Conservation (phyloP, 2,329 filamentous ascomycete species). For the Septoria linicola region DNA sequence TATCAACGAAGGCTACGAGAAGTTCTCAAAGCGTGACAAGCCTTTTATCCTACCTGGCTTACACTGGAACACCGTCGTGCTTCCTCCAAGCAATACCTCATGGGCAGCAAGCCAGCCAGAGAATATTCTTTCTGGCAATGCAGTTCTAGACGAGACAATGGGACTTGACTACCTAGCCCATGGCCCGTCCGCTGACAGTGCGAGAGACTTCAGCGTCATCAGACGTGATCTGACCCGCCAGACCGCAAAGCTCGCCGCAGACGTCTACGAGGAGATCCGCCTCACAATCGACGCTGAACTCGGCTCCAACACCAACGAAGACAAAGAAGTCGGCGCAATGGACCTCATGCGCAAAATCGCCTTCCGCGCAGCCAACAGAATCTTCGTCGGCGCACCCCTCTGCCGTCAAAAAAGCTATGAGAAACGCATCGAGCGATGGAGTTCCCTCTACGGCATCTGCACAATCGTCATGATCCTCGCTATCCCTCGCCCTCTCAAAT, state of each 20-base stretch:
- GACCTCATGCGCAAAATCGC: constrained; percentile 15
- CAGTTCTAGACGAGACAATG: constrained; percentile 10
- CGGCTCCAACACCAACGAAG: not conserved
- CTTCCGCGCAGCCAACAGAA: constrained; percentile 22
- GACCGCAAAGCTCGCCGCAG: constrained; percentile 10
- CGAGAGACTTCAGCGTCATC: constrained; percentile 21
- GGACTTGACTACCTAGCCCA: constrained; percentile 16
- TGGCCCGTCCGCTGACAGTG: constrained; percentile 11
- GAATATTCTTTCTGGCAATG: constrained; percentile 13
- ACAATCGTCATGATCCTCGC: constrained; percentile 9
- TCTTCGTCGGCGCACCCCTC: constrained; percentile 22
- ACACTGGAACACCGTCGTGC: constrained; percentile 18
- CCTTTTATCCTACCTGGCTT: constrained; percentile 16
- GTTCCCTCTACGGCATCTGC: constrained; percentile 13
- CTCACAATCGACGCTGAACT: constrained; percentile 12
- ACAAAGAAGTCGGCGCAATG: constrained; percentile 14
- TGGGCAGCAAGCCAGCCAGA: constrained; percentile 20
- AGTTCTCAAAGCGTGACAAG: constrained; percentile 6
- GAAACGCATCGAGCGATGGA: constrained; percentile 15
- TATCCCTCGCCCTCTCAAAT: too few species aligned
- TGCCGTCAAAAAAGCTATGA: constrained; percentile 15
- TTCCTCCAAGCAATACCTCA: constrained; percentile 16
- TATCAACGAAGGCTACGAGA: constrained; percentile 10
- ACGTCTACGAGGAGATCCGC: constrained; percentile 20
- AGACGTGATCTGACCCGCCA: constrained; percentile 22